These are phyloP conservation scores for Botryobasidium botryosum DNA, from an alignment of 768 basidiomycete genomes.

Conservation along the genomic window DNA sequence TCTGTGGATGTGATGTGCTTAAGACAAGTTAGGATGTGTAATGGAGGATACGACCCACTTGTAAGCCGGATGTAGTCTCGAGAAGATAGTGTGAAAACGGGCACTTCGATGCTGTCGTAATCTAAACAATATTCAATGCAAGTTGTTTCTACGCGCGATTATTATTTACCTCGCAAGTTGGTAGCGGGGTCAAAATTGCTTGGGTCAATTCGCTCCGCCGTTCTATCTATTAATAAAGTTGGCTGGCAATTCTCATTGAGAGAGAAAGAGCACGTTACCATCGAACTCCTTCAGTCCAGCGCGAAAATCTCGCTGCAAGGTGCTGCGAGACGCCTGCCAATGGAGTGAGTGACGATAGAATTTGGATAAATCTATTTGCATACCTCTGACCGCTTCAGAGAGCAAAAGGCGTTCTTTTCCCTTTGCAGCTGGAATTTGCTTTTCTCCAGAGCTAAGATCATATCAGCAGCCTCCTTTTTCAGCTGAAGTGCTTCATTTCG, in stretches of 20 bases:
- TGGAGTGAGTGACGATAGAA: not conserved
- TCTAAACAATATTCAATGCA: constrained; percentile 21
- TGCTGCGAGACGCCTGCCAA: constrained; percentile 36
- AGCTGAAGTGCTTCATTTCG: too few species aligned
- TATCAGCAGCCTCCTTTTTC: constrained; percentile 18
- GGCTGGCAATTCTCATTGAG: constrained; percentile 4
- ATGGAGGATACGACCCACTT: constrained; percentile 23
- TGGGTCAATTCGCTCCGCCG: constrained; percentile 39
- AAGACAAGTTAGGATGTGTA: not conserved
- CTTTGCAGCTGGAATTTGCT: constrained; percentile 18
- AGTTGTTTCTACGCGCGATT: not conserved
- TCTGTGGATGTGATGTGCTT: constrained; percentile 20
- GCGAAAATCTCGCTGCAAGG: constrained; percentile 43
- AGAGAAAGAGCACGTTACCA: constrained; percentile 19
- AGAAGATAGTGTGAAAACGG: constrained; percentile 44
- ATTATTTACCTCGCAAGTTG: constrained; percentile 29
- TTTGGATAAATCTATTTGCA: too few species aligned
- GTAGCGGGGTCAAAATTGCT: constrained; percentile 35
- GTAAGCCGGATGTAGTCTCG: constrained; percentile 46
- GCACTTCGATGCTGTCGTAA: constrained; percentile 41
- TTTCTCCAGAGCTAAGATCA: constrained; percentile 26
- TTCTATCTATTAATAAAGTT: constrained; percentile 26
- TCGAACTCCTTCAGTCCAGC: constrained; percentile 41
- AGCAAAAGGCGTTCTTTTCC: constrained; percentile 47
- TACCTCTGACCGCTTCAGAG: constrained; percentile 40